These are phyloP conservation scores for Trichocomaceae sp. DNA, from an alignment of 2,329 filamentous ascomycete species.

Conservation along the genomic window DNA sequence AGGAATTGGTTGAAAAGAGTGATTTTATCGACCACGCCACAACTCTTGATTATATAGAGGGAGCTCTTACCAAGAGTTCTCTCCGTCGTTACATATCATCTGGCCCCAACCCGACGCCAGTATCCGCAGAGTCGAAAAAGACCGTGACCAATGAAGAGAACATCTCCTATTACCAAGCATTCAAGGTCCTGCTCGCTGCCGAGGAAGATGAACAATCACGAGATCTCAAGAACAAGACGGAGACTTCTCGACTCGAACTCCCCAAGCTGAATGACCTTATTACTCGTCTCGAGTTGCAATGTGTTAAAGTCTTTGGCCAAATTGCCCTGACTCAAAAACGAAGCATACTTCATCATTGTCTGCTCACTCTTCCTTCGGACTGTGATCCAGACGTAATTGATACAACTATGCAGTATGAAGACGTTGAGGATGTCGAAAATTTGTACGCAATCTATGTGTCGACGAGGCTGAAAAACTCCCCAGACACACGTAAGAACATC, in stretches of 20 bases:
- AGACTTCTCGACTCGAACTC: conserved; percentile 46
- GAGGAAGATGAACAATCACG: conserved; percentile 29
- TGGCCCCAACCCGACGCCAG: conserved; percentile 23
- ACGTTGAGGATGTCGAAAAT: conserved; percentile 21
- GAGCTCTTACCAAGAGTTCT: conserved; percentile 60
- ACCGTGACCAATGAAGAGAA: neutral
- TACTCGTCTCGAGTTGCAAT: conserved; percentile 51
- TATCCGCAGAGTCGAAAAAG: conserved; percentile 31
- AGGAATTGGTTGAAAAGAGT: conserved; percentile 73
- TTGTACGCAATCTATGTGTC: conserved; percentile 30
- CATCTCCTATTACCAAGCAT: conserved; percentile 38
- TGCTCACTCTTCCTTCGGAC: conserved; percentile 42
- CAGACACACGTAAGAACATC: conserved; percentile 25
- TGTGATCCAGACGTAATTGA: conserved; percentile 42
- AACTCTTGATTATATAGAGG: conserved; percentile 70
- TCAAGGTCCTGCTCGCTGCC: conserved; percentile 46
- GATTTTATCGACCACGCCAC: conserved; percentile 65
- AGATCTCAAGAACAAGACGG: conserved; percentile 42
- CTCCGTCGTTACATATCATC: conserved; percentile 52
- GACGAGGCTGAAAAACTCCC: conserved; percentile 27
- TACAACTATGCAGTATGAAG: conserved; percentile 52
- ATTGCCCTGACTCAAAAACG: conserved; percentile 64
- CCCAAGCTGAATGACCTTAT: conserved; percentile 60
- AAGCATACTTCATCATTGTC: conserved; percentile 60
- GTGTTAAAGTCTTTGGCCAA: conserved; percentile 56